phyloP scores from a whole-genome alignment of 768 basidiomycete species.

The Hebeloma cylindrosporum region DNA sequence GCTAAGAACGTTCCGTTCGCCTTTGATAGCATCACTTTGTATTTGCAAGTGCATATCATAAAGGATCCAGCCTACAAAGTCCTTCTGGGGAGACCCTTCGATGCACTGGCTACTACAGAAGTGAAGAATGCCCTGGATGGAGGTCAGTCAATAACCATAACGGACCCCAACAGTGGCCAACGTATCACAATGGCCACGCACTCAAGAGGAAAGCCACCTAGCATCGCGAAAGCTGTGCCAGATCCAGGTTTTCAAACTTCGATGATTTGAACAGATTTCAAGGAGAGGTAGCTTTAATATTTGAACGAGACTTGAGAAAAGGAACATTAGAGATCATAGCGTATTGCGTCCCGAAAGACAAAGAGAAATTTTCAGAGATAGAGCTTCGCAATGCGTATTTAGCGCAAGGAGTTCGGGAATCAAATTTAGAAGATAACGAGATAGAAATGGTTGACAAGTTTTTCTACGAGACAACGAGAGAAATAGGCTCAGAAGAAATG shows the following conservation, averaged over 20 bases:
- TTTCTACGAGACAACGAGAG: no score
- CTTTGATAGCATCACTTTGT: not conserved
- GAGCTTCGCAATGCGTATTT: not conserved
- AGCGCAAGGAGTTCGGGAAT: not conserved
- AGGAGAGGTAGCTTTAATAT: not conserved
- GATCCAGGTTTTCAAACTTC: not conserved
- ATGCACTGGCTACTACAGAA: not conserved
- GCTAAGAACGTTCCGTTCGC: conserved; percentile 3
- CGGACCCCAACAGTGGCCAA: not conserved
- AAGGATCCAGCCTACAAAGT: not conserved
- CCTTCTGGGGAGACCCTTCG: not conserved
- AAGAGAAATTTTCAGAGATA: not conserved
- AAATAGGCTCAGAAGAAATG: no score
- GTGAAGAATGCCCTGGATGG: not conserved
- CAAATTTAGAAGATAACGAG: not conserved
- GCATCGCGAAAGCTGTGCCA: not conserved
- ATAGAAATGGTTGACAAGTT: not conserved
- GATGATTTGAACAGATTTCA: not conserved
- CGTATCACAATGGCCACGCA: not conserved
- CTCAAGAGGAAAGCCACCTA: not conserved
- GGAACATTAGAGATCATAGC: not conserved
- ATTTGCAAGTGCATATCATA: conserved; percentile 5
- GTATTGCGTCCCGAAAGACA: not conserved
- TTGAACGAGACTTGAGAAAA: not conserved
- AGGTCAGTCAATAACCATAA: not conserved